Evolutionary conservation across 805 yeast genomes (phyloP), one percentile per base, ranked within the genome.

Genomic region (Nakazawaea peltata): DNA sequence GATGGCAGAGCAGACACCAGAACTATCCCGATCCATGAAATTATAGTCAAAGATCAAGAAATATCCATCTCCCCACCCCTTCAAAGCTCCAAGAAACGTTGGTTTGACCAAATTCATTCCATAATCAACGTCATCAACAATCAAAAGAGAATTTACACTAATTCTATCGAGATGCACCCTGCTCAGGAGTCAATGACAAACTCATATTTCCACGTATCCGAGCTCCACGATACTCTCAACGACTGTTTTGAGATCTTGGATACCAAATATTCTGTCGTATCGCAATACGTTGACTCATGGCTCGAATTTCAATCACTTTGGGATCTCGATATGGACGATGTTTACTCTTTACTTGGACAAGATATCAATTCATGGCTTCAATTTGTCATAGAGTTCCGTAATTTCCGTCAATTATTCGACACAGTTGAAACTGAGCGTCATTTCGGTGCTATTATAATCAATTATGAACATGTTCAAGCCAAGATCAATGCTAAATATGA

Each of bases 291-390:
- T 13, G 36, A 46, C 1, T 57, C 59, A 13, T 83, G 94, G 94
- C 45, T 48, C 2, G 56, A 54, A 15, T 59, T 79, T 19, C 81
- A 77, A 47, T 52, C 66, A 1, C 50, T 81, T 4, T 78, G 87
- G 84, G 77, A 71, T 41, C 45, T 78, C 8, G 60, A 65, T 11
- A 44, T 67, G 0, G 65, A 62, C 2, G 60, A 59, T 0, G 65
- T 74, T 3, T 53, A 53, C 17, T 40, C 43, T 2, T 34, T 44
- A 8, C 47, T 74, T 2, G 61, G 58, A 1, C 41, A 36, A 3
- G 57, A 63, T 34, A 31, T 75, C 10, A 38, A 39, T 0, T 35
- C 42, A 4, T 82, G 92, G 90, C 46, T 71, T 19, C 50, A 54
- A 1, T 44, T 66, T 1, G 50, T 77, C 16, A 49, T 54, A 1